Evolutionary conservation across 768 basidiomycete genomes (phyloP).

Genomic region (Boletus huronensis): DNA sequence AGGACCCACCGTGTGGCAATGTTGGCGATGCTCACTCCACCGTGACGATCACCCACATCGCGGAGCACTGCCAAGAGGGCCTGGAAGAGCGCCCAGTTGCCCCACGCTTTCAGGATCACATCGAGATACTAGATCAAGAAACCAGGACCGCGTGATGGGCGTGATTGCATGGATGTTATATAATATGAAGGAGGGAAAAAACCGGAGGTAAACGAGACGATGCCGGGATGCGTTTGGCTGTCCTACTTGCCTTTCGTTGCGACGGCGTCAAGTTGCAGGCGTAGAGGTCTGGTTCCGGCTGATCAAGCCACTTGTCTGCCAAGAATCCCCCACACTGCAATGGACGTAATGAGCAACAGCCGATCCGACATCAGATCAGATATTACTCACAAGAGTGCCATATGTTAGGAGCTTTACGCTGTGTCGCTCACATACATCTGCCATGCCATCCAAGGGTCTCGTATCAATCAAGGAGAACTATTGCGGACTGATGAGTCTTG

Average conservation of each 20-base stretch:
- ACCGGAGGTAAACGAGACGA: neutral
- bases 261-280: slow-evolving; percentile 69
- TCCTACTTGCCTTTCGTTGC: slow-evolving; percentile 63
- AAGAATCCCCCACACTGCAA: slow-evolving; percentile 80
- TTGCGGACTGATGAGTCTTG: slow-evolving; percentile 7
- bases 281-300: slow-evolving; percentile 70
- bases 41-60: slow-evolving; percentile 63
- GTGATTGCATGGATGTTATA: neutral
- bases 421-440: slow-evolving; percentile 70
- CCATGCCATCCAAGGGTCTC: slow-evolving; percentile 73
- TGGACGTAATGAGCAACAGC: slow-evolving; percentile 1
- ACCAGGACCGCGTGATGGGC: neutral
- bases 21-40: slow-evolving; percentile 67
- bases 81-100: slow-evolving; percentile 74
- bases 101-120: slow-evolving; percentile 78
- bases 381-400: slow-evolving; percentile 63
- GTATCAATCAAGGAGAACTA: slow-evolving; percentile 84
- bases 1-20: slow-evolving; percentile 81
- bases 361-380: neutral
- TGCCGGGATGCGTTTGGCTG: neutral
- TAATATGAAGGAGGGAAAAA: neutral
- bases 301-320: slow-evolving; percentile 68
- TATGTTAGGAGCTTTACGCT: slow-evolving; percentile 75
- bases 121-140: slow-evolving; percentile 65
- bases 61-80: slow-evolving; percentile 55